Conservation (phyloP, 257 asterid genomes). For the Catharanthus roseus region DNA sequence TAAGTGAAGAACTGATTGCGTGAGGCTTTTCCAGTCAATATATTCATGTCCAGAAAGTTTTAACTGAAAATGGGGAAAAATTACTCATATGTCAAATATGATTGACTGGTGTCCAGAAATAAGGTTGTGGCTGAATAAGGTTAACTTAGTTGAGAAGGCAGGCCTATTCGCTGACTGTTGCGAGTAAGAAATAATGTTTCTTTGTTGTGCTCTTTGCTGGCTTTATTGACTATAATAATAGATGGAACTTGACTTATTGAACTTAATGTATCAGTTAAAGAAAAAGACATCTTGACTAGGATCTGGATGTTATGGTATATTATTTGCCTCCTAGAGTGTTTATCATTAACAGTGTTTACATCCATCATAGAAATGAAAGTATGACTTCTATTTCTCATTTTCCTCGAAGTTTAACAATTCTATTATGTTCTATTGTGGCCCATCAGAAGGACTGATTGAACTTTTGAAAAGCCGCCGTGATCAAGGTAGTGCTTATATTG, state of each 20-base stretch:
- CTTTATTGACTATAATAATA: not conserved
- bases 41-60: not conserved
- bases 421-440: slow-evolving; percentile 4
- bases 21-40: not conserved
- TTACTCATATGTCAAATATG: not conserved
- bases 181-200: not conserved
- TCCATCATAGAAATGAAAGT: not conserved
- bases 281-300: not conserved
- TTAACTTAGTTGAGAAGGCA: not conserved
- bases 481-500: slow-evolving; percentile 73
- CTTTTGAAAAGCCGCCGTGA: slow-evolving; percentile 65
- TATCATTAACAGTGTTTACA: not conserved
- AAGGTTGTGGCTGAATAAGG: not conserved
- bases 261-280: not conserved
- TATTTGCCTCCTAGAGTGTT: not conserved
- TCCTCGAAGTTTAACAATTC: not conserved
- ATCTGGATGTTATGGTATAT: not conserved
- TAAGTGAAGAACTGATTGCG: not conserved
- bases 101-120: not conserved
- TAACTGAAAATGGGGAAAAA: not conserved
- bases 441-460: slow-evolving; percentile 62
- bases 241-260: not conserved
- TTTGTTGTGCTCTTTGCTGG: not conserved
- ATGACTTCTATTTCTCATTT: not conserved
- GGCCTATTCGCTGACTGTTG: not conserved